A percentile compares a stretch with the other conserved stretches of the same genome.
Conservation (phyloP, 139 green algal genomes). For the Pleodorina starrii region DNA sequence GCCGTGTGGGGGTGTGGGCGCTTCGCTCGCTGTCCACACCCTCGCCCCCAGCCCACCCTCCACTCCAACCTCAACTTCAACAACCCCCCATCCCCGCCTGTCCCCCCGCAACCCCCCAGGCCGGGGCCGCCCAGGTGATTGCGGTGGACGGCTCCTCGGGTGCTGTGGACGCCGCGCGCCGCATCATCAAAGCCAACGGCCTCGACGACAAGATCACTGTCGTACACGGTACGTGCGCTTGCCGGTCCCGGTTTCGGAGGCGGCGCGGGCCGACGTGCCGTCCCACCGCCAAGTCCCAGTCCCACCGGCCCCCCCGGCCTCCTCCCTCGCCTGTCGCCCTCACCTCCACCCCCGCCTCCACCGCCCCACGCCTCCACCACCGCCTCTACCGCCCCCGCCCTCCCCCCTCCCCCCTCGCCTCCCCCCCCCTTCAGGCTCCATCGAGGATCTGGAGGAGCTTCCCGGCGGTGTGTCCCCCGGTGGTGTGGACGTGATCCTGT, state of each 20-base stretch:
- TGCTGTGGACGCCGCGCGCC: constrained; percentile 69
- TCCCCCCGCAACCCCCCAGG: neutral
- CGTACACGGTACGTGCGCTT: constrained; percentile 52
- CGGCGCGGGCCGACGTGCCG: too few relatives aligned
- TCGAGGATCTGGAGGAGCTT: constrained; percentile 19
- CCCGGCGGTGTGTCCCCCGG: neutral
- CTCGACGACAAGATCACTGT: constrained; percentile 73
- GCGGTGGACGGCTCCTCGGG: constrained; percentile 84
- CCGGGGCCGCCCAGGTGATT: constrained; percentile 83
- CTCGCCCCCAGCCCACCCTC: too few relatives aligned
- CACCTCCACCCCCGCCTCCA: too few relatives aligned
- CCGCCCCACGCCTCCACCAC: neutral
- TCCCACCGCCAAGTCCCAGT: too few relatives aligned
- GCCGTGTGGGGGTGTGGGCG: too few relatives aligned
- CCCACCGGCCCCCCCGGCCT: too few relatives aligned
- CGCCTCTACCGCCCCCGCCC: too few relatives aligned
- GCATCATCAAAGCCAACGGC: constrained; percentile 80
- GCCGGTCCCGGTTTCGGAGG: too few relatives aligned
- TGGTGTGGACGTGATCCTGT: constrained; percentile 79
- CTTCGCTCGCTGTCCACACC: too few relatives aligned
- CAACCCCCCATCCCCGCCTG: neutral
- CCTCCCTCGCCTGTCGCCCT: too few relatives aligned
- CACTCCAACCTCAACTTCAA: neutral
- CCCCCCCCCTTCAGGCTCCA: constrained; percentile 12
- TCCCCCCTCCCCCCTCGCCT: neutral